These are phyloP conservation scores for Quercus cerris DNA, from an alignment of 306 rosid species.

Conservation along the genomic window DNA sequence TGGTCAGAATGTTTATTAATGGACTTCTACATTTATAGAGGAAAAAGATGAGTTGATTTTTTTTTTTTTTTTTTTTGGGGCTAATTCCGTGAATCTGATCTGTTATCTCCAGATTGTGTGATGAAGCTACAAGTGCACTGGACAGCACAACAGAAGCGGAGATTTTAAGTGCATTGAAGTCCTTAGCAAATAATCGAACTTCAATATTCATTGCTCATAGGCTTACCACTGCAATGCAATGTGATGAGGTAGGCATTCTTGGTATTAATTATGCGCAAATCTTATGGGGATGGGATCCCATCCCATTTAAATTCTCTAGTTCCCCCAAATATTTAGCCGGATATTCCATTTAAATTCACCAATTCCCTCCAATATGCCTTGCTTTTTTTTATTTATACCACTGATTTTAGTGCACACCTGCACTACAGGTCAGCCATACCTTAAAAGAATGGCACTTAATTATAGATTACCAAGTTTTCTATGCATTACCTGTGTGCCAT, in stretches of 20 bases:
- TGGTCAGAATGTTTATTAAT: neutral
- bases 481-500: neutral
- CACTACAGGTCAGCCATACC: neutral
- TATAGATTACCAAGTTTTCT: neutral
- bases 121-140: conserved; percentile 98
- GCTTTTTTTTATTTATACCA: neutral
- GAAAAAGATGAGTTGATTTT: neutral
- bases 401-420: neutral
- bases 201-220: conserved; percentile 95
- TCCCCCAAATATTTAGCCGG: no score
- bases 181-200: conserved; percentile 76
- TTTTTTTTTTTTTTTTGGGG: neutral
- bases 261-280: neutral
- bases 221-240: conserved; percentile 99
- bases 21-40: neutral
- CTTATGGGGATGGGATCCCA: conserved; percentile 1
- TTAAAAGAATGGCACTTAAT: neutral
- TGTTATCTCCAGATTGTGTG: conserved; percentile 64
- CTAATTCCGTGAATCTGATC: neutral
- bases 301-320: no score
- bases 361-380: no score
- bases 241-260: conserved; percentile 66
- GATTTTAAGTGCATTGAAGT: conserved; percentile 77
- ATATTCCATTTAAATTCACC: no score
- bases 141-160: conserved; percentile 99